Evolutionary conservation across 345 rosid species (phyloP).

Genomic region (Brassica incana): DNA sequence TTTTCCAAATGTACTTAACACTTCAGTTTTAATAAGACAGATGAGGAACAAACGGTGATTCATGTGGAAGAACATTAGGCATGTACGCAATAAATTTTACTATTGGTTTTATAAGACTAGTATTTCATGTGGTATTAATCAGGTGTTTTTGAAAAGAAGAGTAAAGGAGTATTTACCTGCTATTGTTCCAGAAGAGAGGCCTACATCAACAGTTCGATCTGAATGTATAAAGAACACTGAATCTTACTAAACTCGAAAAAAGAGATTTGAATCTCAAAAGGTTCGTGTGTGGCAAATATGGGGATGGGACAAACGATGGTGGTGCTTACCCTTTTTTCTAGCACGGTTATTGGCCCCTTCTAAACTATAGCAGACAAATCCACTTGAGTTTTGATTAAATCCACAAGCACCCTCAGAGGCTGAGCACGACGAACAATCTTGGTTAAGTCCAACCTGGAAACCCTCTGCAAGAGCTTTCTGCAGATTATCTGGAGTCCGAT

Average conservation of each 20-base stretch:
- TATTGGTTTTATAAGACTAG: not conserved
- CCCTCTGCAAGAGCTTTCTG: constrained; percentile 10
- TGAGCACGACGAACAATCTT: constrained; percentile 18
- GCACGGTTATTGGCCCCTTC: too few species aligned
- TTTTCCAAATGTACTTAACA: not conserved
- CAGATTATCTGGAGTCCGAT: not conserved
- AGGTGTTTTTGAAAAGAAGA: not conserved
- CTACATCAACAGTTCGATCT: not conserved
- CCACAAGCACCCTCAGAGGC: constrained; percentile 44
- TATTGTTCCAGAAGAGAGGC: not conserved
- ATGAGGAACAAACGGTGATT: not conserved
- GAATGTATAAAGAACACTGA: too few species aligned
- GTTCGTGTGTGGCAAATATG: not conserved
- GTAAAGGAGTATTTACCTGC: not conserved
- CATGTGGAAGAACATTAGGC: not conserved
- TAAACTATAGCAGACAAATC: constrained; percentile 34
- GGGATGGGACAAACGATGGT: not conserved
- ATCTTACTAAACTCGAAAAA: not conserved
- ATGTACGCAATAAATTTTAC: not conserved
- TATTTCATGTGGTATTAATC: not conserved
- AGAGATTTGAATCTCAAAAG: not conserved
- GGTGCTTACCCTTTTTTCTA: not conserved
- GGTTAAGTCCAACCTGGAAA: constrained; percentile 31
- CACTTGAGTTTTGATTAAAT: not conserved
- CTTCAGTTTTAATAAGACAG: not conserved